Base-by-base conservation (phyloP, 2,329 filamentous ascomycete genomes). In the Talaromyces funiculosus region DNA sequence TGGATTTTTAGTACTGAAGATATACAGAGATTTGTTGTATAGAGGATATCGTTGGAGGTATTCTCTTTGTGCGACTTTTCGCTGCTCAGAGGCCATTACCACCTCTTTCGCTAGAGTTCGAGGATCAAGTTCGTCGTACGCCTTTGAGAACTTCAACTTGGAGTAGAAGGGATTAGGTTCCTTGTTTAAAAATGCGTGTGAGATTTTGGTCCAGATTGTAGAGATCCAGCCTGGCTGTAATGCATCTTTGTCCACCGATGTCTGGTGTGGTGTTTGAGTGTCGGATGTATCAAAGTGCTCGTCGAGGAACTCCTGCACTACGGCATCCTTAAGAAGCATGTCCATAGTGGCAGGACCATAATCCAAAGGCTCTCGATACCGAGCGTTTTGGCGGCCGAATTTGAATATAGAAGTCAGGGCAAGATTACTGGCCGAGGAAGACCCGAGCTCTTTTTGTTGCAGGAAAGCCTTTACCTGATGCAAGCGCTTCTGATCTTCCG, bases 151-250 rank as follows among this genome's bases (percentile, higher is more conserved):
- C 64, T 90, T 85, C 63, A 95, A 84, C 35, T 85, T 91, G 6
- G 92, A 89, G 75, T 97, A 97, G 72, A 99, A 99, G 0, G 94
- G 94, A 72, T 99, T 99, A 0, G 92, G 90, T 60, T 97, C 92
- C 57, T 83, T 81, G 66, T 87, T 82, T 64, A 79, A 82, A 55
- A 90, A 75, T 9, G 78, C 73, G 6, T 78, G 78, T 20, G 82
- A 75, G 26, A 90, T 63, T 59, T 81, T 86, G 24, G 81, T 31
- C 86, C 87, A 90, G 3, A 85, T 61, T 1, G 78, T 80, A 1
- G 86, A 84, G 31, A 90, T 66, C 4, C 83, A 68, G 0, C 88
- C 87, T 3, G 83, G 81, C 59, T 83, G 81, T 14, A 83, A 75
- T 45, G 38, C 10, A 29, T 56, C 35, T 26, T n/a, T 60, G 26